These are phyloP conservation scores for Malassezia restricta DNA, from an alignment of 1,284 basidiomycete species.

Conservation along the genomic window DNA sequence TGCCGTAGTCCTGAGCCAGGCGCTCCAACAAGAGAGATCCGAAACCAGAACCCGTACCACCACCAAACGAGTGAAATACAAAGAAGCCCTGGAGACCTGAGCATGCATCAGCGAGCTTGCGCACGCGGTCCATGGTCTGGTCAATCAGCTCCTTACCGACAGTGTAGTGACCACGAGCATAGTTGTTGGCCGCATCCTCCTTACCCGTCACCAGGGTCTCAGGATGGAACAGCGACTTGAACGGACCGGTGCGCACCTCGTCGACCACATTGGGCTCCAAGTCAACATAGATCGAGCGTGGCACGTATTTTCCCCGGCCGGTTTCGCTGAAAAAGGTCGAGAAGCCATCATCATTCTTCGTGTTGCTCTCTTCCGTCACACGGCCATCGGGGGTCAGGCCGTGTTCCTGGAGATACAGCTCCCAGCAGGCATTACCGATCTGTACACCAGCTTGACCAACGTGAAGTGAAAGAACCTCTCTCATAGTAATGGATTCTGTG, in stretches of 20 bases:
- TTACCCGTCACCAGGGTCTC: constrained; percentile 98
- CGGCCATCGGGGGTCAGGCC: constrained; percentile 55
- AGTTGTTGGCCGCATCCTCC: constrained; percentile 99
- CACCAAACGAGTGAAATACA: constrained; percentile 99
- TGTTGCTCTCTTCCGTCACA: constrained; percentile 55
- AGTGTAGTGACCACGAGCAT: constrained; percentile 67
- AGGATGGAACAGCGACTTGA: constrained; percentile 92
- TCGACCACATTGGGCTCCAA: constrained; percentile 92
- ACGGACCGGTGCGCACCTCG: constrained; percentile 86
- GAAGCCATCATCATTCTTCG: constrained; percentile 74
- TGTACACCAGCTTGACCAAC: constrained; percentile 92
- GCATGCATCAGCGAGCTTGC: constrained; percentile 93
- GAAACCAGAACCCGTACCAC: constrained; percentile 98
- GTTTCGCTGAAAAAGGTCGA: constrained; percentile 62
- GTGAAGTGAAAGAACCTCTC: constrained; percentile 76
- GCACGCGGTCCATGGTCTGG: constrained; percentile 85
- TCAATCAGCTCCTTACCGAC: constrained; percentile 75
- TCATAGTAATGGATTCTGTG: constrained; percentile 17
- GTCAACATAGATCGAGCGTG: constrained; percentile 89
- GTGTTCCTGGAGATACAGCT: constrained; percentile 95
- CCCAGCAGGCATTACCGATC: constrained; percentile 55
- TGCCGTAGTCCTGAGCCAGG: constrained; percentile 93
- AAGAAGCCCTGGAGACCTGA: constrained; percentile 98
- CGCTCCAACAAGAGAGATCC: constrained; percentile 92
- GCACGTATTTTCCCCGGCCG: constrained; percentile 63